phyloP scores from a whole-genome alignment of 805 yeast species.

The Saccharomyces paradoxus region DNA sequence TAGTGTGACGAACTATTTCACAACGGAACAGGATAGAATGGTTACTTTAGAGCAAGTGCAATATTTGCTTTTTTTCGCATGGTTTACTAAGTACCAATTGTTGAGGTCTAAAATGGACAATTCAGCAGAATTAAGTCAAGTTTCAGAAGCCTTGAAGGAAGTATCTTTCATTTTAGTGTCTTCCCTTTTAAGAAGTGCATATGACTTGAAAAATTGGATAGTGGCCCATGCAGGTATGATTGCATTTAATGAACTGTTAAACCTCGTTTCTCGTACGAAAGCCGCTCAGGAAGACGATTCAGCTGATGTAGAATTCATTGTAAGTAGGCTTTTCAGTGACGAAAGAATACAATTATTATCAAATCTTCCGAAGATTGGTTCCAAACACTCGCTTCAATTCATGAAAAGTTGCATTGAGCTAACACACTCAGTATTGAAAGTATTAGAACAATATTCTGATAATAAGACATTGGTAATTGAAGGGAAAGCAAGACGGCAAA shows the following conservation, averaged over 20 bases:
- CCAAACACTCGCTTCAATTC: constrained; percentile 54
- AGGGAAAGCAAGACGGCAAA: constrained; percentile 34
- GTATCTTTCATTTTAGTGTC: constrained; percentile 48
- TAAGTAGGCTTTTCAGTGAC: constrained; percentile 63
- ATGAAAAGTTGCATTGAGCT: constrained; percentile 55
- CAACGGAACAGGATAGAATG: constrained; percentile 34
- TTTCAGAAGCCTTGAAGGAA: constrained; percentile 53
- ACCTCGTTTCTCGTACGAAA: constrained; percentile 34
- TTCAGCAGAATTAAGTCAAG: constrained; percentile 32
- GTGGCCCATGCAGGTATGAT: constrained; percentile 63
- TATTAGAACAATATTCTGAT: constrained; percentile 52
- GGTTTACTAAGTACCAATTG: constrained; percentile 70
- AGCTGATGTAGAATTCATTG: constrained; percentile 47
- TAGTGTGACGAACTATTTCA: constrained; percentile 41
- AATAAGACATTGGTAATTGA: constrained; percentile 43
- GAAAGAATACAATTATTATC: constrained; percentile 48
- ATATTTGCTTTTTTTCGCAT: constrained; percentile 54
- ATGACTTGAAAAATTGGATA: constrained; percentile 41
- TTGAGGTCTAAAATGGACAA: constrained; percentile 23
- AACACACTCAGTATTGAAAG: constrained; percentile 55
- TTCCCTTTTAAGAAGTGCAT: constrained; percentile 34
- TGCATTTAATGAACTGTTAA: constrained; percentile 55
- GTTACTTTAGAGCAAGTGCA: constrained; percentile 31
- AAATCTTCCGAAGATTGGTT: constrained; percentile 53
- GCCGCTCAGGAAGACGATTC: constrained; percentile 26